Base-by-base conservation (phyloP, 169 alveolate genomes). In the Babesia ovis region DNA sequence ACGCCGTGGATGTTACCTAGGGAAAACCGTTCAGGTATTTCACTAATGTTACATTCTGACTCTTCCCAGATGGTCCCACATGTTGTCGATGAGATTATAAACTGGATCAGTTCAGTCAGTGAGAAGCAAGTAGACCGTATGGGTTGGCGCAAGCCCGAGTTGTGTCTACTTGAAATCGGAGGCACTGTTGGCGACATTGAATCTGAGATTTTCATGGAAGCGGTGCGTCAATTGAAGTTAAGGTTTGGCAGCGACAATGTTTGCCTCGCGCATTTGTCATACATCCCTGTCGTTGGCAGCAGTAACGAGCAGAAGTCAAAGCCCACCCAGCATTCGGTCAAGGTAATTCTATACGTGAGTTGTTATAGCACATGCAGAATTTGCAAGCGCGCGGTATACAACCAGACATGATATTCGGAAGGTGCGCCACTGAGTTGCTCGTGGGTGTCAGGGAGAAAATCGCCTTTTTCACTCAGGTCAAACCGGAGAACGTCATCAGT, bases 151-250 rank as follows among this genome's bases (percentile, higher is more conserved):
- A 72, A 84, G 8, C 95, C 99, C 9, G 97, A 97, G 25, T 88
- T 96, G 34, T 95, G 98, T 42, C 85, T 97, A 42, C 87, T 97
- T 31, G 99, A 97, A 84, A 95, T 97, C n/a, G 99, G 99, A 31
- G 99, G 98, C 16, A 95, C 99, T 4, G 98, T 96, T 4, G 99
- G 99, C 35, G 99, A 97, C 77, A 90, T 94, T 25, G 99, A 96
- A 84, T 91, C 97, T 42, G 95, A 97, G 5, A 94, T 94, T 3
- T 95, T 94, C 77, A 86, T 93, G 64, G 98, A 96, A 70, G 96
- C 98, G 0, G 76, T 95, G 29, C 95, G 96, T 72, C 97, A 95
- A 79, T 77, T 97, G 61, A 70, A 68, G 54, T 74, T 83, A 50
- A 83, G 87, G 46, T 69, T 91, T 23, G 98, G 96, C 18, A 12